Conservation (phyloP, 495 filamentous ascomycete species). For the Penicillium ochrochloron region DNA sequence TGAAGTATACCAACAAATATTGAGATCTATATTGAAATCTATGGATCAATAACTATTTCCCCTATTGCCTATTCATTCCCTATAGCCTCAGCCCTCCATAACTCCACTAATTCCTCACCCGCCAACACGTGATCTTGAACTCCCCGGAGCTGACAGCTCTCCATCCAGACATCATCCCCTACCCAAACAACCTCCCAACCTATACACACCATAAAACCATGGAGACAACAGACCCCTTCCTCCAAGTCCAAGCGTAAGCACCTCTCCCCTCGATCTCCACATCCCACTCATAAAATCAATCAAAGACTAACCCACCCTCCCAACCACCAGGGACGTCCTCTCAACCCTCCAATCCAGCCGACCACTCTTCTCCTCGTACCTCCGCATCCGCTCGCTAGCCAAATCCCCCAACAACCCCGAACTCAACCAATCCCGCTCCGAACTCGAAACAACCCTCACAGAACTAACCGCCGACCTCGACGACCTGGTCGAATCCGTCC, state of each 20-base stretch:
- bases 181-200: conserved; percentile 10
- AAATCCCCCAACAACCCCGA: conserved; percentile 76
- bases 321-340: conserved; percentile 73
- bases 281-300: neutral
- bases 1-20: no score
- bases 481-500: conserved; percentile 86
- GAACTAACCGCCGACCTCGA: conserved; percentile 83
- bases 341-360: conserved; percentile 77
- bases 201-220: conserved; percentile 42
- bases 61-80: neutral
- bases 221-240: conserved; percentile 83
- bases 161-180: conserved; percentile 15
- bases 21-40: no score
- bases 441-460: conserved; percentile 77
- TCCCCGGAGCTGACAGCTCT: conserved; percentile 20
- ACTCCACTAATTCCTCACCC: neutral
- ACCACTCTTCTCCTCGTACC: conserved; percentile 89
- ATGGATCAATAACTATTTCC: neutral
- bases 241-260: conserved; percentile 84
- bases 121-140: conserved; percentile 23
- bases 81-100: neutral
- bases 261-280: neutral
- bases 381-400: conserved; percentile 88
- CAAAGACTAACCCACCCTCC: conserved; percentile 15
- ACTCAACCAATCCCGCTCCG: conserved; percentile 77